Evolutionary conservation across 2,329 filamentous ascomycete species (phyloP).

Genomic region (Boeremia exigua): DNA sequence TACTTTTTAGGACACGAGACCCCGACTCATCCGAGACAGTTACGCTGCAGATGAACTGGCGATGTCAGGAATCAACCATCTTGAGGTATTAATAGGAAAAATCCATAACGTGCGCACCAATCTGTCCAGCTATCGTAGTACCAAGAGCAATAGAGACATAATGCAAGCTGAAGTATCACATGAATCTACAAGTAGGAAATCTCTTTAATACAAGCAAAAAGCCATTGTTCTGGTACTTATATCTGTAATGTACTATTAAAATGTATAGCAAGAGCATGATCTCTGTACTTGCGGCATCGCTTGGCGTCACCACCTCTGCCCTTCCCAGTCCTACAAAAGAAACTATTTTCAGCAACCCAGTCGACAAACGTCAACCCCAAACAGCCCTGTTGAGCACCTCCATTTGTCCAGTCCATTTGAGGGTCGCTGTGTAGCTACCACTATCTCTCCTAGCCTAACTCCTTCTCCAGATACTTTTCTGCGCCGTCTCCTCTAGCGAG

Average conservation of each 20-base stretch:
- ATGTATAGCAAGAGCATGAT: not conserved
- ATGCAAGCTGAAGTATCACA: constrained; percentile 15
- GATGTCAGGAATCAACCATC: not conserved
- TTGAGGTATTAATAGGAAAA: constrained; percentile 54
- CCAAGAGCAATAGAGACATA: constrained; percentile 63
- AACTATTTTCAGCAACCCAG: not conserved
- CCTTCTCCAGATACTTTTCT: not conserved
- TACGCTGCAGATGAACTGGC: not conserved
- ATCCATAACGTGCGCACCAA: constrained; percentile 54
- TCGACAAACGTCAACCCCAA: not conserved
- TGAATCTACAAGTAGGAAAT: no score
- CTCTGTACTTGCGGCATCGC: not conserved
- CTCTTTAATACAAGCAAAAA: no score
- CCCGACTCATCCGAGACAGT: not conserved
- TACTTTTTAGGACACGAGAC: no score
- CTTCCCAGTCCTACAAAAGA: not conserved
- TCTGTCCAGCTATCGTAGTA: constrained; percentile 54
- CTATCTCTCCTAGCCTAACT: not conserved
- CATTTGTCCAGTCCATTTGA: no score
- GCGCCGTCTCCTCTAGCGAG: not conserved
- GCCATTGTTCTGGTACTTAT: no score
- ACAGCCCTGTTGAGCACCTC: no score
- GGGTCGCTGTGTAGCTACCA: no score
- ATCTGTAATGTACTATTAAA: no score
- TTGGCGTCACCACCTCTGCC: not conserved